A percentile compares a stretch with the other conserved stretches of the same genome.
These are phyloP conservation scores for Nitzschia putrida DNA, from an alignment of 108 stramenopile genomes.

Conservation along the genomic window DNA sequence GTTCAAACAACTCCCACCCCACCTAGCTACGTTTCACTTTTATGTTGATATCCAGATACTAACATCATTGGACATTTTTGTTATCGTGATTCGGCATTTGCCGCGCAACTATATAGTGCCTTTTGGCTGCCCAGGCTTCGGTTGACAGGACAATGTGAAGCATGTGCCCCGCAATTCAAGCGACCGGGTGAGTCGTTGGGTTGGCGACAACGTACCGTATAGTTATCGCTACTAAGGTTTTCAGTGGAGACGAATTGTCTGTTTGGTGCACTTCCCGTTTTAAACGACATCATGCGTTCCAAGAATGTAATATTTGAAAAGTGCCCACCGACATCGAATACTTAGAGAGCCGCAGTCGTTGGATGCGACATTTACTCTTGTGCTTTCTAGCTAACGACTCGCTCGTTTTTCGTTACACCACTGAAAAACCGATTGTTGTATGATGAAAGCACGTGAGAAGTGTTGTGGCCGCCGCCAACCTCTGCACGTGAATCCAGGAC, in stretches of 20 bases:
- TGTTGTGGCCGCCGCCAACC: too few relatives aligned
- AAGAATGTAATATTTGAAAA: conserved; percentile 1
- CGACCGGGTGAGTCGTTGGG: conserved; percentile 1
- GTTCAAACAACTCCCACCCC: conserved; percentile 18
- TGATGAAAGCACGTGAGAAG: too few relatives aligned
- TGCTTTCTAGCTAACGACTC: neutral
- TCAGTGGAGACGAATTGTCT: neutral
- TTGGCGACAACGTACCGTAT: neutral
- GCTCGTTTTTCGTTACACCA: conserved; percentile 3
- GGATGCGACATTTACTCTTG: neutral
- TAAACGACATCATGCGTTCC: conserved; percentile 8
- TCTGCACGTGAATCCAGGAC: too few relatives aligned
- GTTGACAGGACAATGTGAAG: neutral
- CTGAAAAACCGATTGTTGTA: neutral
- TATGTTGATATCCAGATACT: conserved; percentile 1
- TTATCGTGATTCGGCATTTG: neutral
- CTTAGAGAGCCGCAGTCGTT: neutral
- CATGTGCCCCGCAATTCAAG: neutral
- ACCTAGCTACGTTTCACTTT: neutral
- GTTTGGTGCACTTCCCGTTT: conserved; percentile 5
- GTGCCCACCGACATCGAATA: neutral
- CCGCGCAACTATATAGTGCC: conserved; percentile 5
- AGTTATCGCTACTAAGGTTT: neutral
- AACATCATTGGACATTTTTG: neutral
- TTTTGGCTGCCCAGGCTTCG: neutral